phyloP scores from a whole-genome alignment of 345 rosid genomes.

The Brassica juncea region DNA sequence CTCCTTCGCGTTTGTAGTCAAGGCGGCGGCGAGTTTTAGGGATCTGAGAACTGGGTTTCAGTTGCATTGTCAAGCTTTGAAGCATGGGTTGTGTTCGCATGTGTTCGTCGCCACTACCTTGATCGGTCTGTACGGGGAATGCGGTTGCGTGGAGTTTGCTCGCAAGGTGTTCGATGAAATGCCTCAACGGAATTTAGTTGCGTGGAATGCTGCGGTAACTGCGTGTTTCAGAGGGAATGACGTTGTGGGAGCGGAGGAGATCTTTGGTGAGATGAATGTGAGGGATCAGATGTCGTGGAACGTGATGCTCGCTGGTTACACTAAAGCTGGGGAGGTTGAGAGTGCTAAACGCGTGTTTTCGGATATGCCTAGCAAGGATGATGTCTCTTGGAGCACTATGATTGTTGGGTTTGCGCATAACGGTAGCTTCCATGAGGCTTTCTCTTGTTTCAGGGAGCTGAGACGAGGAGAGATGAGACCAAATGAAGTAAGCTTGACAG shows the following conservation, averaged over 20 bases:
- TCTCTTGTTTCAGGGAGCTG: slow-evolving; percentile 53
- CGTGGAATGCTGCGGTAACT: slow-evolving; percentile 58
- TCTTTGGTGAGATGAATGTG: slow-evolving; percentile 46
- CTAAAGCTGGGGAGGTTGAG: slow-evolving; percentile 53
- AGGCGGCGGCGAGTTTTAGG: slow-evolving; percentile 59
- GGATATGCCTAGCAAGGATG: slow-evolving; percentile 54
- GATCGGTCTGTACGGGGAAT: slow-evolving; percentile 64
- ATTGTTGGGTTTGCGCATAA: slow-evolving; percentile 55
- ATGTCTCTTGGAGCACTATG: slow-evolving; percentile 68
- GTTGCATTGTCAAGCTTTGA: slow-evolving; percentile 56
- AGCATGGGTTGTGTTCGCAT: slow-evolving; percentile 51
- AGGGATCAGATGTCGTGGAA: slow-evolving; percentile 70
- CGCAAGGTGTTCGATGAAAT: slow-evolving; percentile 60
- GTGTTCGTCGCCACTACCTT: slow-evolving; percentile 59
- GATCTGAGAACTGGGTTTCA: slow-evolving; percentile 53
- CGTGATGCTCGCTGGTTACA: slow-evolving; percentile 58
- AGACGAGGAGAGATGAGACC: slow-evolving; percentile 43
- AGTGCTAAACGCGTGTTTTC: slow-evolving; percentile 43
- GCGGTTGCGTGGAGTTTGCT: slow-evolving; percentile 46
- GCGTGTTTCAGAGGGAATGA: slow-evolving; percentile 47
- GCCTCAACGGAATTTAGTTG: slow-evolving; percentile 50
- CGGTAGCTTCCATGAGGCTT: slow-evolving; percentile 49
- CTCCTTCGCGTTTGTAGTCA: slow-evolving; percentile 63
- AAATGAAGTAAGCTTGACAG: slow-evolving; percentile 57
- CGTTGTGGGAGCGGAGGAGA: slow-evolving; percentile 33